These are phyloP conservation scores for Vitis amurensis DNA, from an alignment of 164 flowering plant species.

Conservation along the genomic window DNA sequence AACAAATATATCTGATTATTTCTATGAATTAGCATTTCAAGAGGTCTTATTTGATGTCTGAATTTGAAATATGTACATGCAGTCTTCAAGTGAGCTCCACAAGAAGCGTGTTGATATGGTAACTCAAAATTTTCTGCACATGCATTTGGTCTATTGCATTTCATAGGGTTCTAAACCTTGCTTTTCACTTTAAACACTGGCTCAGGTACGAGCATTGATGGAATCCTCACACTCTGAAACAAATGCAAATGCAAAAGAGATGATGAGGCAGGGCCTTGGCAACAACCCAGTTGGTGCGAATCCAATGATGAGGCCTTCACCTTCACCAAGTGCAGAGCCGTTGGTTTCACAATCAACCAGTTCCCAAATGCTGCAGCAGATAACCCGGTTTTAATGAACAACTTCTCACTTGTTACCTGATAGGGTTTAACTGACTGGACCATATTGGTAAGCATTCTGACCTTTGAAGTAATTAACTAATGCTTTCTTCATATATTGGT, in stretches of 20 bases:
- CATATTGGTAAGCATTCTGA: slow-evolving; percentile 20
- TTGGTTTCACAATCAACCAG: slow-evolving; percentile 47
- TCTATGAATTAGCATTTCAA: neutral
- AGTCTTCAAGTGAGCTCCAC: slow-evolving; percentile 65
- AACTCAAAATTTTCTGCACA: slow-evolving; percentile 8
- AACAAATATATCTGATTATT: neutral
- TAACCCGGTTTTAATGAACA: slow-evolving; percentile 44
- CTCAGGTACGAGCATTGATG: slow-evolving; percentile 62
- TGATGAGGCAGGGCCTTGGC: slow-evolving; percentile 44
- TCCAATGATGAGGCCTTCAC: slow-evolving; percentile 51
- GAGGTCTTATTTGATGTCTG: neutral
- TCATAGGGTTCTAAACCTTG: neutral
- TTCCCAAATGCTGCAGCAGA: slow-evolving; percentile 67
- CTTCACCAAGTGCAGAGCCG: slow-evolving; percentile 72
- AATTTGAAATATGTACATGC: slow-evolving; percentile 27
- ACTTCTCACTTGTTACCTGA: neutral
- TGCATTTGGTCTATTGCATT: slow-evolving; percentile 1
- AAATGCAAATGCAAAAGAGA: slow-evolving; percentile 40
- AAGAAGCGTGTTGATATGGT: slow-evolving; percentile 74
- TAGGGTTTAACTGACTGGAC: slow-evolving; percentile 1
- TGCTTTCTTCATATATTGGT: neutral
- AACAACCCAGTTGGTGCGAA: slow-evolving; percentile 43
- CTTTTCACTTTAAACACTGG: slow-evolving; percentile 1
- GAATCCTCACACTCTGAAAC: slow-evolving; percentile 52
- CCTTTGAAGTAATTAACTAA: neutral